Evolutionary conservation across 306 rosid genomes (phyloP).

Genomic region (Rosa chinensis): DNA sequence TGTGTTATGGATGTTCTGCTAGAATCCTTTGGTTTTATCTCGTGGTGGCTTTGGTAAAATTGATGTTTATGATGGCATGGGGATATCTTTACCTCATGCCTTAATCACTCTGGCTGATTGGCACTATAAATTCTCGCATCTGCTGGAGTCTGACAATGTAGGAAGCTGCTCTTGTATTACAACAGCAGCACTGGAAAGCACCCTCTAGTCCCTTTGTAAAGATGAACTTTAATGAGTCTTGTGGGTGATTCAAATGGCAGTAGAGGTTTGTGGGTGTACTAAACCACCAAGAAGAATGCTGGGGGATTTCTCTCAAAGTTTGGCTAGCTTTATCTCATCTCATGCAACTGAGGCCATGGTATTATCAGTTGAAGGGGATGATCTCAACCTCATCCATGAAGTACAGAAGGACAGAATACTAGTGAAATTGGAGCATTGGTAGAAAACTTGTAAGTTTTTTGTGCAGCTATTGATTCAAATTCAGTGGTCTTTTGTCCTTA

Average conservation of each 20-base stretch:
- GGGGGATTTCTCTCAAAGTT: not conserved
- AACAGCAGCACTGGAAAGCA: not conserved
- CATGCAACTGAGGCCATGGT: not conserved
- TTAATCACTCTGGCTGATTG: not conserved
- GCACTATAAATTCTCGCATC: not conserved
- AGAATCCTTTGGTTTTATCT: not conserved
- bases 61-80: not conserved
- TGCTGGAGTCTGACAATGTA: not conserved
- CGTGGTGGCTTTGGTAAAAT: not conserved
- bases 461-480: not conserved
- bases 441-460: not conserved
- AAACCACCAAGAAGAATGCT: not conserved
- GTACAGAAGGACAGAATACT: not conserved
- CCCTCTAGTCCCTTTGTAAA: not conserved
- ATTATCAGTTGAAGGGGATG: not conserved
- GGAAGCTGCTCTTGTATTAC: not conserved
- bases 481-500: not conserved
- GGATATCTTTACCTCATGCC: not conserved
- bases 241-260: not conserved
- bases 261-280: not conserved
- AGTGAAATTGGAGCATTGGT: not conserved
- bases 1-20: not conserved
- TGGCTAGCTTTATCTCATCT: not conserved
- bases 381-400: not conserved
- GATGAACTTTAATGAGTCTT: not conserved